phyloP scores from a whole-genome alignment of 1,284 basidiomycete species.

The Grifola frondosa region DNA sequence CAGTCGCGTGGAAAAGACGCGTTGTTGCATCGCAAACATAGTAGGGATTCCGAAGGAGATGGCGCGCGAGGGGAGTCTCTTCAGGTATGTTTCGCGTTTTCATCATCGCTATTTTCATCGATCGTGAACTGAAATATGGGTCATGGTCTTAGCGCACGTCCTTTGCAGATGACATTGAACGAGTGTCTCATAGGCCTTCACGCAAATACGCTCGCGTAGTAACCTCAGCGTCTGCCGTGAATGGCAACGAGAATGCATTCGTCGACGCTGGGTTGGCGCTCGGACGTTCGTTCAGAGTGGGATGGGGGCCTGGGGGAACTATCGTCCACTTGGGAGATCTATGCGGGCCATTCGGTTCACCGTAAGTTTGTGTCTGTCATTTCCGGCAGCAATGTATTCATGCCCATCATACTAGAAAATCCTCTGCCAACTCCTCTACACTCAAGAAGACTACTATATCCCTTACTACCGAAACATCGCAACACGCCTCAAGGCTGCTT shows the following conservation, averaged over 20 bases:
- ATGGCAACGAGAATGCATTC: slow-evolving; percentile 63
- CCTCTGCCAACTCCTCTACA: slow-evolving; percentile 57
- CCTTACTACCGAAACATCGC: slow-evolving; percentile 38
- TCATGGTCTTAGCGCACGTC: slow-evolving; percentile 67
- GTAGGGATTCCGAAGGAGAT: slow-evolving; percentile 73
- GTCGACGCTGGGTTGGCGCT: slow-evolving; percentile 84
- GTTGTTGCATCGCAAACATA: slow-evolving; percentile 60
- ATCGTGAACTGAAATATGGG: no score
- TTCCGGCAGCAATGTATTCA: background rate
- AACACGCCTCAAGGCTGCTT: slow-evolving; percentile 66
- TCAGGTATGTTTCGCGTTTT: slow-evolving; percentile 47
- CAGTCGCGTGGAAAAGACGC: slow-evolving; percentile 39
- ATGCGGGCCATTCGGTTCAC: slow-evolving; percentile 50
- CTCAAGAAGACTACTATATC: slow-evolving; percentile 50
- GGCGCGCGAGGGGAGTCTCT: slow-evolving; percentile 60
- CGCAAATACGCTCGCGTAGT: slow-evolving; percentile 73
- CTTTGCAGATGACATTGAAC: slow-evolving; percentile 71
- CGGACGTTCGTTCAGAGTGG: slow-evolving; percentile 87
- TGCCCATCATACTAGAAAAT: slow-evolving; percentile 37
- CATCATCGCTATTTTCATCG: background rate
- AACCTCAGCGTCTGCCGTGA: slow-evolving; percentile 59
- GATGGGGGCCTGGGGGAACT: slow-evolving; percentile 84
- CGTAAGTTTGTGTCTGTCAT: slow-evolving; percentile 39
- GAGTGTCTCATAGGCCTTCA: slow-evolving; percentile 60
- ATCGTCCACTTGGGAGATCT: slow-evolving; percentile 77